Evolutionary conservation across 441 rosid species (phyloP).

Genomic region (Erysimum cheiri): DNA sequence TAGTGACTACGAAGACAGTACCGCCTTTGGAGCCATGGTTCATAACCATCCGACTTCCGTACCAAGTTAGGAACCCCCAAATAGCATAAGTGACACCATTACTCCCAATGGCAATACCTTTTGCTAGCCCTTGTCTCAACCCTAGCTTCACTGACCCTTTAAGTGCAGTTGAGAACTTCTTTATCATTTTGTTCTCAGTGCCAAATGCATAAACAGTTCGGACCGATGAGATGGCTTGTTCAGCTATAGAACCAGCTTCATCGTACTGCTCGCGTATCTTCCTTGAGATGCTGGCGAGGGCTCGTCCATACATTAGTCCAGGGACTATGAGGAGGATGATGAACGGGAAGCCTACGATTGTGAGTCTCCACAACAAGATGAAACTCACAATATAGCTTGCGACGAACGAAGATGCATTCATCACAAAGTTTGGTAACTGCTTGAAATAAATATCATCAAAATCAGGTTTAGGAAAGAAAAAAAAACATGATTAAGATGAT

Average conservation of each 20-base stretch:
- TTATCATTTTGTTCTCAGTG: conserved; percentile 55
- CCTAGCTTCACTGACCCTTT: conserved; percentile 64
- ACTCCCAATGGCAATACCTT: conserved; percentile 76
- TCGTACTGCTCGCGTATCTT: conserved; percentile 67
- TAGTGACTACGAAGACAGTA: conserved; percentile 51
- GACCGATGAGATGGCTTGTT: conserved; percentile 69
- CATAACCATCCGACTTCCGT: conserved; percentile 51
- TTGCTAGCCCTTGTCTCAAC: conserved; percentile 66
- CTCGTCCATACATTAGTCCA: conserved; percentile 65
- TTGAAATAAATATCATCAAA: background rate
- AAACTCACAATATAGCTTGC: conserved; percentile 60
- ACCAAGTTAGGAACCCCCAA: conserved; percentile 72
- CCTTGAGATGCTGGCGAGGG: conserved; percentile 58
- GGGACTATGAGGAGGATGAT: conserved; percentile 63
- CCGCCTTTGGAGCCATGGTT: conserved; percentile 74
- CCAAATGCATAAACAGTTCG: conserved; percentile 74
- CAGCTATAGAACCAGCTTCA: conserved; percentile 67
- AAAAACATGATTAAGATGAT: background rate
- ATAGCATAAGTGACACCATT: conserved; percentile 62
- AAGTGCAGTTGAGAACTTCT: conserved; percentile 60
- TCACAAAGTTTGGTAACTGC: conserved; percentile 69
- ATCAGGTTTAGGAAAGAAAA: background rate
- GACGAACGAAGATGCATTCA: conserved; percentile 51
- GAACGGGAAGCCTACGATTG: conserved; percentile 67
- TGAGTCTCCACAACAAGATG: conserved; percentile 62